These are phyloP conservation scores for Monosporascus sp. DNA, from an alignment of 2,329 filamentous ascomycete species.

Conservation along the genomic window DNA sequence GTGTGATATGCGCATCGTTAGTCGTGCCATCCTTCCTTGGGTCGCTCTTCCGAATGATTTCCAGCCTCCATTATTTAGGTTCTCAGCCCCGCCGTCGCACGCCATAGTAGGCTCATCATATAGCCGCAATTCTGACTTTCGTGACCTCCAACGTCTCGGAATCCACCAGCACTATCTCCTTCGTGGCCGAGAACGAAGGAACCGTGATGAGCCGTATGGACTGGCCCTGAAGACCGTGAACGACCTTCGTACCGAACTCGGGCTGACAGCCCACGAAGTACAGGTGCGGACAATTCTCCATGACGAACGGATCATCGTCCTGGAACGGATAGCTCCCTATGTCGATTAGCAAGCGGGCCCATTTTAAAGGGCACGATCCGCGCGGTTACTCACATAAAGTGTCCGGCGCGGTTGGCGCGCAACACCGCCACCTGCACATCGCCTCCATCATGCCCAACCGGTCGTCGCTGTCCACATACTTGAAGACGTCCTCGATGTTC, in stretches of 20 bases:
- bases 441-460: constrained; percentile 87
- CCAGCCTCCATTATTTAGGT: too few relatives aligned
- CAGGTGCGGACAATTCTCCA: constrained; percentile 80
- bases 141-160: constrained; percentile 78
- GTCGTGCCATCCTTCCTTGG: not conserved
- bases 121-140: constrained; percentile 50
- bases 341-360: not conserved
- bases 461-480: constrained; percentile 77
- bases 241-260: constrained; percentile 65
- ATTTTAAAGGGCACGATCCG: not conserved
- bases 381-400: constrained; percentile 68
- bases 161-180: constrained; percentile 79
- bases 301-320: constrained; percentile 83
- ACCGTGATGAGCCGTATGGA: constrained; percentile 73
- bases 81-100: too few relatives aligned
- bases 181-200: constrained; percentile 73
- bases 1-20: too few relatives aligned
- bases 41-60: not conserved
- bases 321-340: constrained; percentile 94
- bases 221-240: constrained; percentile 64
- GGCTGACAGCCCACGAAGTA: constrained; percentile 88
- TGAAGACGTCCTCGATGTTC: constrained; percentile 88
- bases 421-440: constrained; percentile 87
- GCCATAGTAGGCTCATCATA: not conserved
- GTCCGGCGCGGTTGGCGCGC: constrained; percentile 90